phyloP scores from a whole-genome alignment of 106 monocot genomes.

The Triglochin maritima region DNA sequence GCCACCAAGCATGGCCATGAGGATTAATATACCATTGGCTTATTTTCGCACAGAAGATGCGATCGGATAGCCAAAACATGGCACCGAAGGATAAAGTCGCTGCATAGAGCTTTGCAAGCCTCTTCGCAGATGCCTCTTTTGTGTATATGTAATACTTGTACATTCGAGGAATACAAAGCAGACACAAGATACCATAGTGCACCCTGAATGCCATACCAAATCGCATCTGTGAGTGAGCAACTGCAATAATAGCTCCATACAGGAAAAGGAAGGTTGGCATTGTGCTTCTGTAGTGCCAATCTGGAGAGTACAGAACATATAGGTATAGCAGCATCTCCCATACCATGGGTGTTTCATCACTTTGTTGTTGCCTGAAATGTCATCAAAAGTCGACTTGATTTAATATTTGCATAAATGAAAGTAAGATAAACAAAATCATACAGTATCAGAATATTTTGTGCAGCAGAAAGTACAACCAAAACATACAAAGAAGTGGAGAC shows the following conservation, averaged over 20 bases:
- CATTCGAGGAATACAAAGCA: conserved; percentile 70
- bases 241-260: conserved; percentile 48
- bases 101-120: conserved; percentile 45
- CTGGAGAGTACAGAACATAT: conserved; percentile 73
- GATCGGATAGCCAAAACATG: conserved; percentile 52
- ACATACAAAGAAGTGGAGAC: too few species aligned
- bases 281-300: conserved; percentile 73
- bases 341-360: conserved; percentile 82
- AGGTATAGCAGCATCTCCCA: conserved; percentile 82
- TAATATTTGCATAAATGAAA: too few species aligned
- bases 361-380: conserved; percentile 51
- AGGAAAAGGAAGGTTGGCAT: conserved; percentile 76
- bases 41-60: conserved; percentile 41
- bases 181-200: conserved; percentile 56
- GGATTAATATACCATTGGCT: conserved; percentile 60
- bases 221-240: conserved; percentile 32
- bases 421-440: too few species aligned
- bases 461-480: too few species aligned
- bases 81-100: conserved; percentile 35
- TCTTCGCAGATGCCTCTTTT: conserved; percentile 49
- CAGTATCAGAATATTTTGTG: too few species aligned
- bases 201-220: conserved; percentile 39
- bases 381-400: too few species aligned
- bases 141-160: conserved; percentile 87
- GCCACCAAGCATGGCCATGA: conserved; percentile 84